Conservation (phyloP, 257 asterid genomes). For the Ophiorrhiza pumila region DNA sequence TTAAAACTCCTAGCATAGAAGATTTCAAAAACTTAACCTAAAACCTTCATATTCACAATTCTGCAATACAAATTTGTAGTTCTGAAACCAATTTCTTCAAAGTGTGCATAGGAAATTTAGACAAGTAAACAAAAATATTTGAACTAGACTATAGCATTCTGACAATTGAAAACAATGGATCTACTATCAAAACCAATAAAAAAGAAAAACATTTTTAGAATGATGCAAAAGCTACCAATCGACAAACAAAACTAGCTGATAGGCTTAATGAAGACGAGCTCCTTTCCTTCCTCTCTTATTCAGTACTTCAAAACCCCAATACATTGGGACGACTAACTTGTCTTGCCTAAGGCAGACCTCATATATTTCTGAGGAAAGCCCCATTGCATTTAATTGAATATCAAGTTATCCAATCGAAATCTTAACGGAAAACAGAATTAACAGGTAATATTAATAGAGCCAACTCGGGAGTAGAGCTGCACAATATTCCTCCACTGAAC, state of each 20-base stretch:
- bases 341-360: background rate
- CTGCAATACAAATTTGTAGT: background rate
- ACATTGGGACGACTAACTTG: background rate
- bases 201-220: background rate
- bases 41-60: background rate
- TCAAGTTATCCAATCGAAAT: background rate
- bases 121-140: background rate
- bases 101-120: background rate
- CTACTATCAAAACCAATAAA: background rate
- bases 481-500: background rate
- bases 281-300: background rate
- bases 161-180: background rate
- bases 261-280: background rate
- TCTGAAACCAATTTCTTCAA: background rate
- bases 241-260: background rate
- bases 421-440: background rate
- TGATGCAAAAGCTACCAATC: background rate
- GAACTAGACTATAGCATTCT: background rate
- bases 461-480: too few relatives aligned
- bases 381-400: background rate
- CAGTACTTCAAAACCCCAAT: background rate
- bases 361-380: background rate
- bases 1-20: too few relatives aligned
- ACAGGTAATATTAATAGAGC: background rate
- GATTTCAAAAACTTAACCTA: background rate